These are phyloP conservation scores for Botryosphaeria dothidea DNA, from an alignment of 2,329 filamentous ascomycete species.

Conservation along the genomic window DNA sequence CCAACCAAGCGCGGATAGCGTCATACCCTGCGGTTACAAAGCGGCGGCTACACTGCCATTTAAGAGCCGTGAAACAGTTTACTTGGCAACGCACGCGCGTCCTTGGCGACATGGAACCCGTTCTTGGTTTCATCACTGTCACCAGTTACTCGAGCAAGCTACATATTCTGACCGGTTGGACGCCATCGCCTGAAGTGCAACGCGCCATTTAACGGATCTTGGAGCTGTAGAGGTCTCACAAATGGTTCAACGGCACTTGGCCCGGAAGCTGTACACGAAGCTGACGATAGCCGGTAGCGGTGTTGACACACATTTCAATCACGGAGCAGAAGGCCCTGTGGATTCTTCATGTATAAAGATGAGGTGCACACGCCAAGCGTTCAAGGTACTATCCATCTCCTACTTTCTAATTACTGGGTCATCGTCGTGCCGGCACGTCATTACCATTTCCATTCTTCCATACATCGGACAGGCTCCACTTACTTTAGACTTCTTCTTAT, in stretches of 20 bases:
- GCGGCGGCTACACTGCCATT: neutral
- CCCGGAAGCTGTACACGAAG: neutral
- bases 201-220: neutral
- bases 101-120: neutral
- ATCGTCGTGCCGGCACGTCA: neutral
- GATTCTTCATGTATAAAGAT: neutral
- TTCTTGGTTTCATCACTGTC: neutral
- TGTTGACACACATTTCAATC: neutral
- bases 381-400: neutral
- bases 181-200: neutral
- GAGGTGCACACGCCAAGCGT: neutral
- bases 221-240: neutral
- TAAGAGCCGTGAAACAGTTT: constrained; percentile 3
- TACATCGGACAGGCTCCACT: neutral
- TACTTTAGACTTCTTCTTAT: neutral
- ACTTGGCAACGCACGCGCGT: neutral
- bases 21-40: neutral
- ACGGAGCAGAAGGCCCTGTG: neutral
- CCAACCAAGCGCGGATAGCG: neutral
- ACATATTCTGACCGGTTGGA: neutral
- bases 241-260: neutral
- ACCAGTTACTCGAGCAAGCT: neutral
- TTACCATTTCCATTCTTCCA: neutral
- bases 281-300: neutral
- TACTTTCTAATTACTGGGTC: neutral